Percentiles rank a stretch among this genome's conserved stretches.
phyloP scores from a whole-genome alignment of 805 yeast species.

The Pichia eremophila region DNA sequence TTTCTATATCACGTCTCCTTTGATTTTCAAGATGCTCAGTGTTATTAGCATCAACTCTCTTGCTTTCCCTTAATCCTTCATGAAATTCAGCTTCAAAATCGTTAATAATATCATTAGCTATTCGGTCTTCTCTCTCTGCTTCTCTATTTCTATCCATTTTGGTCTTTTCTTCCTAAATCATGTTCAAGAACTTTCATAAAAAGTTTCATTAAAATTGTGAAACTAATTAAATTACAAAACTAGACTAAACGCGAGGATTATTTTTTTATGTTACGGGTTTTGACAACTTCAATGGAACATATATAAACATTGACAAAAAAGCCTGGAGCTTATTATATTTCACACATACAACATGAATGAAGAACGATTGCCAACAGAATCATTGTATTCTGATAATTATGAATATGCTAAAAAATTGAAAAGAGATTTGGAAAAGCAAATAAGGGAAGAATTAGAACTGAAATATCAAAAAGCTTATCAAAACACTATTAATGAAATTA shows the following conservation, averaged over 20 bases:
- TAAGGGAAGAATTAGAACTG: constrained; percentile 3
- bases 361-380: too few relatives aligned
- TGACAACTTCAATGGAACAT: too few relatives aligned
- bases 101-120: constrained; percentile 34
- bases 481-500: not conserved
- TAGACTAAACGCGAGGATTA: too few relatives aligned
- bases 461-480: constrained; percentile 3
- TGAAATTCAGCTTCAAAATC: constrained; percentile 31
- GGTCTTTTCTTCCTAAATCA: not conserved
- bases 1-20: constrained; percentile 30
- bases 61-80: not conserved
- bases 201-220: too few relatives aligned
- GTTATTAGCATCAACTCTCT: not conserved
- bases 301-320: too few relatives aligned
- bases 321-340: too few relatives aligned
- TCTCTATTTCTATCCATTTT: not conserved
- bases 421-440: constrained; percentile 9
- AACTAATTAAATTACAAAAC: too few relatives aligned
- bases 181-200: too few relatives aligned
- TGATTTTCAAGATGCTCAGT: constrained; percentile 2
- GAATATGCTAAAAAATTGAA: not conserved
- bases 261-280: too few relatives aligned
- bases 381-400: not conserved
- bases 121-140: constrained; percentile 47
- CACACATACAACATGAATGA: too few relatives aligned